Evolutionary conservation across 163 green algal genomes (phyloP).

Genomic region (Coccomyxa subellipsoidea): DNA sequence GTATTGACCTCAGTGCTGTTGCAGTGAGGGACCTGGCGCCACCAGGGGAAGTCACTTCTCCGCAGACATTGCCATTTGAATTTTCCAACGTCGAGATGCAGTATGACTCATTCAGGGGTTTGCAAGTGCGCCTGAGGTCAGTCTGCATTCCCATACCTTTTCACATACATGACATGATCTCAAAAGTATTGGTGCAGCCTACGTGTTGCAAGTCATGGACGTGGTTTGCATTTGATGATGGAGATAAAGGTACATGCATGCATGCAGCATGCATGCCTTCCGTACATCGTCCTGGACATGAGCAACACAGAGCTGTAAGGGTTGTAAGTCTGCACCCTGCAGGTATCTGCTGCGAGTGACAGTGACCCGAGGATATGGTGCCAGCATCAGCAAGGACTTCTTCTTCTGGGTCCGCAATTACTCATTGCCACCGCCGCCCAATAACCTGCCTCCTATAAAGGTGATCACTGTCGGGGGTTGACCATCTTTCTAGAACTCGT

Average conservation of each 20-base stretch:
- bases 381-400: slow-evolving; percentile 80
- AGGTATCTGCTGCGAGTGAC: slow-evolving; percentile 94
- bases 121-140: slow-evolving; percentile 77
- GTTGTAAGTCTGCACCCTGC: no score
- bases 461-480: slow-evolving; percentile 14
- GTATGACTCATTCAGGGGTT: slow-evolving; percentile 93
- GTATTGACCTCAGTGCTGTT: no score
- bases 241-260: no score
- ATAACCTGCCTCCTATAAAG: slow-evolving; percentile 51
- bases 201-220: no score
- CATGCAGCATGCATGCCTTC: no score
- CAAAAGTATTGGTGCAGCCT: no score
- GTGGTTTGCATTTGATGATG: no score
- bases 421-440: slow-evolving; percentile 16
- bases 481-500: no score
- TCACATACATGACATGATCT: no score
- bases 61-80: slow-evolving; percentile 81
- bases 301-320: no score
- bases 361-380: slow-evolving; percentile 70
- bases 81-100: slow-evolving; percentile 95
- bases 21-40: slow-evolving; percentile 84
- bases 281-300: no score
- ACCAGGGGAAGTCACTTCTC: slow-evolving; percentile 73
- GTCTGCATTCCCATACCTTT: background rate
- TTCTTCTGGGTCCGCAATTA: slow-evolving; percentile 90